Percentiles rank a stretch among this genome's conserved stretches.
phyloP scores from a whole-genome alignment of 2,329 filamentous ascomycete genomes.

The Aspergillus sp. region DNA sequence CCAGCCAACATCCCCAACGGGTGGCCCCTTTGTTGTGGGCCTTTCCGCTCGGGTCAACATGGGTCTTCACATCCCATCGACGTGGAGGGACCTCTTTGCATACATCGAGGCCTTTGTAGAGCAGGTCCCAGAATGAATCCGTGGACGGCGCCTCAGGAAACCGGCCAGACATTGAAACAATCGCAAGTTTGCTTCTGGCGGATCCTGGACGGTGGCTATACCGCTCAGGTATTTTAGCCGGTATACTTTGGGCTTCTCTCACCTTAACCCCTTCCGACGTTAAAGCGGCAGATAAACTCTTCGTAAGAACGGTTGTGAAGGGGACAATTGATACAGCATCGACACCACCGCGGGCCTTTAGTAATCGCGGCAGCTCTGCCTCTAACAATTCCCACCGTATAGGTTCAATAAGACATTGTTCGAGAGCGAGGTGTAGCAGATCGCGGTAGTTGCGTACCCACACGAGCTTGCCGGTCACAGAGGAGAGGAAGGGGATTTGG shows the following conservation, averaged over 20 bases:
- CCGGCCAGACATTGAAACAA: constrained; percentile 3
- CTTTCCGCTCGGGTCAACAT: neutral
- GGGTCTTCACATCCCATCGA: neutral
- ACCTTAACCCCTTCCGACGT: neutral
- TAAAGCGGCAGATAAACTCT: neutral
- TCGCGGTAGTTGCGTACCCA: constrained; percentile 3
- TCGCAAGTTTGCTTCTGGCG: neutral
- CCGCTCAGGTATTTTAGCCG: neutral
- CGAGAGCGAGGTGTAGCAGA: neutral
- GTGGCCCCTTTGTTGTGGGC: neutral
- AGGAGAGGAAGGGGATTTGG: constrained; percentile 1
- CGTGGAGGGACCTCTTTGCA: neutral
- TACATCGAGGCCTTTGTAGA: neutral
- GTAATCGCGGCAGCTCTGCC: neutral
- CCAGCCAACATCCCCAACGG: neutral
- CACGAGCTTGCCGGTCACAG: neutral
- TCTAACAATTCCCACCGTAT: constrained; percentile 1
- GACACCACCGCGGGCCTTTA: neutral
- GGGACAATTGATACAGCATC: neutral
- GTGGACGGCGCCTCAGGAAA: neutral
- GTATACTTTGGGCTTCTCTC: neutral
- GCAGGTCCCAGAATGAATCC: constrained; percentile 2
- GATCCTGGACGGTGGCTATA: neutral
- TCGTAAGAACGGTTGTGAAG: neutral
- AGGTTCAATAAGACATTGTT: neutral